These are phyloP conservation scores for Aspergillus bridgeri DNA, from an alignment of 495 filamentous ascomycete species.

Conservation along the genomic window DNA sequence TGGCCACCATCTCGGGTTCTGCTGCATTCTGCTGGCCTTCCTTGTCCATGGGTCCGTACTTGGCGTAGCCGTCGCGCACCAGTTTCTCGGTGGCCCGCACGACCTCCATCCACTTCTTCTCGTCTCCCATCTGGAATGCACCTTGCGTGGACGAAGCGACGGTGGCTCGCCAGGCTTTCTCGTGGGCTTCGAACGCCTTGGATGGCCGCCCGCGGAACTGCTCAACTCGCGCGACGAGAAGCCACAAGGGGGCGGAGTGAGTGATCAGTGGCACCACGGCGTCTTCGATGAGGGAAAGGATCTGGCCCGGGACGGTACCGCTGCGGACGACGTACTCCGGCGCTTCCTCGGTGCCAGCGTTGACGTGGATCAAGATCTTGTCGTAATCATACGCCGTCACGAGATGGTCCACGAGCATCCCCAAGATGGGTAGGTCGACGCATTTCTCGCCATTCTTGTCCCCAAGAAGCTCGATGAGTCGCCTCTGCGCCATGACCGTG, in stretches of 20 bases:
- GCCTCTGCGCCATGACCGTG: slow-evolving; percentile 65
- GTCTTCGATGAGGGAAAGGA: slow-evolving; percentile 70
- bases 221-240: slow-evolving; percentile 64
- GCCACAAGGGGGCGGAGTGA: slow-evolving; percentile 69
- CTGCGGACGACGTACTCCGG: slow-evolving; percentile 34
- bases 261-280: slow-evolving; percentile 81
- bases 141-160: slow-evolving; percentile 50
- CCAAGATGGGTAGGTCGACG: slow-evolving; percentile 70
- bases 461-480: slow-evolving; percentile 72
- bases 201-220: slow-evolving; percentile 63
- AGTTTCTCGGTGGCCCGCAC: slow-evolving; percentile 46
- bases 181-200: slow-evolving; percentile 73
- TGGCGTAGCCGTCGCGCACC: slow-evolving; percentile 48
- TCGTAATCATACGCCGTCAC: slow-evolving; percentile 49
- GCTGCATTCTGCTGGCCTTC: slow-evolving; percentile 29
- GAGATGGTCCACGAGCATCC: slow-evolving; percentile 66
- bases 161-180: slow-evolving; percentile 81
- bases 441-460: slow-evolving; percentile 66
- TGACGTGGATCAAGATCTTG: slow-evolving; percentile 26
- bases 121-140: slow-evolving; percentile 47
- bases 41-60: slow-evolving; percentile 39
- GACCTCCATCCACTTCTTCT: slow-evolving; percentile 47
- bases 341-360: slow-evolving; percentile 10
- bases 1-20: slow-evolving; percentile 42
- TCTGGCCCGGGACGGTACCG: slow-evolving; percentile 47